A percentile compares a stretch with the other conserved stretches of the same genome.
These are phyloP conservation scores for Taxillus chinensis DNA, from an alignment of 164 flowering plant species.

Conservation along the genomic window DNA sequence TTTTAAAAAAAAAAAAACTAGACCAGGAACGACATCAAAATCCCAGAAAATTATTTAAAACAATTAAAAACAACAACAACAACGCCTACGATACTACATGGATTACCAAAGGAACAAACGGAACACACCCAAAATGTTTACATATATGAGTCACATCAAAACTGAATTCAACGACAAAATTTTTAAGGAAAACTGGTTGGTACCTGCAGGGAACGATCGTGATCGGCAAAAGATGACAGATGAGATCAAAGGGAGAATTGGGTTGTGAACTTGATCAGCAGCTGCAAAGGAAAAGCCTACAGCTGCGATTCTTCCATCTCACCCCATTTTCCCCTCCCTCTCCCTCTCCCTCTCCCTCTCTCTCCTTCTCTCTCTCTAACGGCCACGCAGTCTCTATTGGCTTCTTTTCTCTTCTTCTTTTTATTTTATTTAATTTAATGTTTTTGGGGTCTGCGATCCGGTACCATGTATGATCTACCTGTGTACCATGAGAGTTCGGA, in stretches of 20 bases:
- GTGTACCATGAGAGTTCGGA: too few relatives aligned
- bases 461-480: too few relatives aligned
- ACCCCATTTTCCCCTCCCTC: conserved; percentile 19
- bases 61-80: too few relatives aligned
- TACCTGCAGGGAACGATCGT: not conserved
- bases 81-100: too few relatives aligned
- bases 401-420: not conserved
- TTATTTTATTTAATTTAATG: not conserved
- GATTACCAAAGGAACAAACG: too few relatives aligned
- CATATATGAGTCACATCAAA: too few relatives aligned
- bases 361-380: conserved; percentile 4
- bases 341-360: conserved; percentile 9
- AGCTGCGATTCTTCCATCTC: conserved; percentile 16
- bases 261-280: conserved; percentile 9
- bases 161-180: not conserved
- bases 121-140: too few relatives aligned
- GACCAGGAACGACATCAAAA: too few relatives aligned
- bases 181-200: too few relatives aligned
- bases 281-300: not conserved
- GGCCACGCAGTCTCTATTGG: not conserved
- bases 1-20: too few relatives aligned
- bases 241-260: not conserved
- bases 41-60: too few relatives aligned
- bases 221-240: conserved; percentile 1
- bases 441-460: too few relatives aligned